Conservation (phyloP, 257 asterid genomes). For the Solanum neorickii region DNA sequence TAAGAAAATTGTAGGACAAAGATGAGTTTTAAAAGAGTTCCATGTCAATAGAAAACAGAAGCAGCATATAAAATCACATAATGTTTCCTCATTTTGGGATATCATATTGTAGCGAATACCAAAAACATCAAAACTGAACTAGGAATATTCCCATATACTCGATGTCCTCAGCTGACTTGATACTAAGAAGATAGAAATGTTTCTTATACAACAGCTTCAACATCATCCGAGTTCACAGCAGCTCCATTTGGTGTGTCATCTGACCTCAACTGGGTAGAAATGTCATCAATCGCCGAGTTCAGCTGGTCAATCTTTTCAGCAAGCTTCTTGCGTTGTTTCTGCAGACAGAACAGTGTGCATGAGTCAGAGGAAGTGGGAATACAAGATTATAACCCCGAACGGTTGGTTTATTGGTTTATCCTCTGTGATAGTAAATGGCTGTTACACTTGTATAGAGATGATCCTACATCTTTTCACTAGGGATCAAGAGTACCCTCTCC, state of each 20-base stretch:
- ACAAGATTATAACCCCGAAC: background rate
- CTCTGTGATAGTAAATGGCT: background rate
- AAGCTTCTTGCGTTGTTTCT: slow-evolving; percentile 73
- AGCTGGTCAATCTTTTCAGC: slow-evolving; percentile 79
- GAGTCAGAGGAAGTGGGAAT: background rate
- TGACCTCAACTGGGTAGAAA: slow-evolving; percentile 40
- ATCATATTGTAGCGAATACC: background rate
- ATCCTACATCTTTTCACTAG: background rate
- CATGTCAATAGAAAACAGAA: background rate
- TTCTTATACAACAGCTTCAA: slow-evolving; percentile 46
- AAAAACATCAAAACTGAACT: background rate
- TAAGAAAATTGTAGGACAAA: background rate
- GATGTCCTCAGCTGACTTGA: background rate
- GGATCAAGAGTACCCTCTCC: background rate
- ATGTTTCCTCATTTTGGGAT: background rate
- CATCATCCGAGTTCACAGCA: slow-evolving; percentile 44
- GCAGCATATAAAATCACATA: background rate
- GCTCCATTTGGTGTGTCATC: slow-evolving; percentile 49
- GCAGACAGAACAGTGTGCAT: slow-evolving; percentile 4
- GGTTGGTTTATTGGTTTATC: background rate
- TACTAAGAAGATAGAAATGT: background rate
- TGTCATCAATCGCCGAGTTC: slow-evolving; percentile 67
- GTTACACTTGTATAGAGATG: background rate
- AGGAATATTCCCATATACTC: background rate
- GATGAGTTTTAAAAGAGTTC: background rate